These are phyloP conservation scores for Claviceps maximensis DNA, from an alignment of 2,329 filamentous ascomycete species.

Conservation along the genomic window DNA sequence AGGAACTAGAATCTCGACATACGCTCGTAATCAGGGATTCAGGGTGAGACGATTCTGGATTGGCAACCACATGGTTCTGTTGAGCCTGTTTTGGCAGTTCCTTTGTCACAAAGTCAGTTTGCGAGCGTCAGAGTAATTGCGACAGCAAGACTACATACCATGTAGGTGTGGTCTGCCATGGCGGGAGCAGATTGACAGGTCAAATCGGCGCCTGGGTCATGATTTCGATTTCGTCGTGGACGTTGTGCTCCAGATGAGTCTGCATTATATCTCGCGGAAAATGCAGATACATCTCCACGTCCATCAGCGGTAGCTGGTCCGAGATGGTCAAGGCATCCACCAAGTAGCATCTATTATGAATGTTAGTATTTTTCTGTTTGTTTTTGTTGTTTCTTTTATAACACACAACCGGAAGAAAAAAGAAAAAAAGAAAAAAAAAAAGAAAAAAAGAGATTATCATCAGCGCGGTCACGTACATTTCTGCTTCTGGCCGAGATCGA, in stretches of 20 bases:
- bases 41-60: not conserved
- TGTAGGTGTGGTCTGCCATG: not conserved
- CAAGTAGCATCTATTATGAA: conserved; percentile 7
- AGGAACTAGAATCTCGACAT: not conserved
- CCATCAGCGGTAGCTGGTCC: not conserved
- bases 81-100: not conserved
- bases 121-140: not conserved
- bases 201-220: conserved; percentile 6
- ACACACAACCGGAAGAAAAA: no score
- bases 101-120: conserved; percentile 2
- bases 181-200: not conserved
- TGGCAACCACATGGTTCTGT: not conserved
- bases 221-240: conserved; percentile 8
- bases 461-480: conserved; percentile 8
- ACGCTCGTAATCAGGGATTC: not conserved
- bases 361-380: conserved; percentile 6
- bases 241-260: not conserved
- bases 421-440: not conserved
- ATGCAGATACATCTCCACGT: not conserved
- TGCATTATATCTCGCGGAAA: not conserved
- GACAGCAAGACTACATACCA: not conserved
- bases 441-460: not conserved
- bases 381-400: no score
- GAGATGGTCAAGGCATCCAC: not conserved
- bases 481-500: not conserved